phyloP scores from a whole-genome alignment of 1,284 basidiomycete species.

The Apiotrichum laibachii region DNA sequence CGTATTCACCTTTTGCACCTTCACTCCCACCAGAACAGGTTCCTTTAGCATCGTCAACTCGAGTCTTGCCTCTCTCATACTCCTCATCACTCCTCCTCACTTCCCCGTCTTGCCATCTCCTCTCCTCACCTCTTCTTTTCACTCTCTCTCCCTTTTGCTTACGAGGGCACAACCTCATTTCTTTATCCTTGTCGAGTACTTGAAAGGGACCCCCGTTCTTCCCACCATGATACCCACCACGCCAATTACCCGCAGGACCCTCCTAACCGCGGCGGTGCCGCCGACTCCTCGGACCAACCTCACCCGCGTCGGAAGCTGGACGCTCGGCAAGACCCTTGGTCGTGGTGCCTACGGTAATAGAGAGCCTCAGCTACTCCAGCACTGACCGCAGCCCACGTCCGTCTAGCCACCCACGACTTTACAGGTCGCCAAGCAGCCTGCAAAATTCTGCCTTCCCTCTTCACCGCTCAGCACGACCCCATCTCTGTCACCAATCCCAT shows the following conservation, averaged over 20 bases:
- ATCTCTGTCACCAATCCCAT: not conserved
- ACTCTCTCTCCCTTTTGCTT: not conserved
- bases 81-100: not conserved
- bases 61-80: too few relatives aligned
- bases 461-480: not conserved
- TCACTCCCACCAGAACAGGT: not conserved
- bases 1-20: not conserved
- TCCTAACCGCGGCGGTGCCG: too few relatives aligned
- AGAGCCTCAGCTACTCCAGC: not conserved
- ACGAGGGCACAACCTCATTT: not conserved
- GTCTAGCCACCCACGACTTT: conserved; percentile 41
- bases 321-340: conserved; percentile 43
- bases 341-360: conserved; percentile 46
- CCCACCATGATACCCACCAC: not conserved
- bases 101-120: not conserved
- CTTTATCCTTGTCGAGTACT: not conserved
- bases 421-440: conserved; percentile 44
- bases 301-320: conserved; percentile 41
- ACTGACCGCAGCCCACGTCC: conserved; percentile 43
- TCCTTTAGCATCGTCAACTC: too few relatives aligned
- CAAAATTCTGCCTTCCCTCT: conserved; percentile 50
- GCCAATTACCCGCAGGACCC: not conserved
- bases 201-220: not conserved
- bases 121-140: not conserved
- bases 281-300: conserved; percentile 31